Conservation (phyloP, 345 rosid genomes). For the Adansonia digitata region DNA sequence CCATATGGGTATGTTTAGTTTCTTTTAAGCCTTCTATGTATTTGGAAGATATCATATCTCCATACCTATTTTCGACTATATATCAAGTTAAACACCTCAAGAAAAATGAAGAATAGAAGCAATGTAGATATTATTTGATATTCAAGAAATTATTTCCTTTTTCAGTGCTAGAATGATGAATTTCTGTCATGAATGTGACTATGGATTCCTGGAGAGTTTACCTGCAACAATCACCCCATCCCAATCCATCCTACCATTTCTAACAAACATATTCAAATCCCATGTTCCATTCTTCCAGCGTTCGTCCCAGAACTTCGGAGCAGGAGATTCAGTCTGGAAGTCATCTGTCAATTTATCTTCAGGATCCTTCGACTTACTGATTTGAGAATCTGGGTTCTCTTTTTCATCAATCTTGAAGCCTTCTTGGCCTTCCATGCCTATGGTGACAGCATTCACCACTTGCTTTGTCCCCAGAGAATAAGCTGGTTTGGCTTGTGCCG, state of each 20-base stretch:
- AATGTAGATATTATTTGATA: not conserved
- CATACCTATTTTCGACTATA: no score
- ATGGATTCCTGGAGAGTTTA: not conserved
- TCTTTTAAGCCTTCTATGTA: no score
- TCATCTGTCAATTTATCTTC: conserved; percentile 6
- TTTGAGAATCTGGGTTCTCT: not conserved
- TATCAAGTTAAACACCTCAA: no score
- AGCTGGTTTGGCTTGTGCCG: conserved; percentile 20
- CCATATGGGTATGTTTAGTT: no score
- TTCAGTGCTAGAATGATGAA: not conserved
- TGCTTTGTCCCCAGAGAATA: conserved; percentile 33
- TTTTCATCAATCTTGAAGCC: conserved; percentile 15
- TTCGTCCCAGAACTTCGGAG: conserved; percentile 29
- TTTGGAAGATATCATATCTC: no score
- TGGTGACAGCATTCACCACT: conserved; percentile 23
- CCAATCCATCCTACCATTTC: conserved; percentile 48
- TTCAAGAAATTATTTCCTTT: not conserved
- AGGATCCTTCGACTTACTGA: conserved; percentile 7
- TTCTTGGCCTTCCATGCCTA: conserved; percentile 26
- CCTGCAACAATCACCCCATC: conserved; percentile 46
- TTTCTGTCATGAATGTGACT: not conserved
- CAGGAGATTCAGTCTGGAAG: conserved; percentile 19
- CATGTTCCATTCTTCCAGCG: conserved; percentile 52
- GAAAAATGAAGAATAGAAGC: no score
- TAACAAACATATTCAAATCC: conserved; percentile 53